Evolutionary conservation across 805 yeast species (phyloP).

Genomic region (Saturnispora gosingensis): DNA sequence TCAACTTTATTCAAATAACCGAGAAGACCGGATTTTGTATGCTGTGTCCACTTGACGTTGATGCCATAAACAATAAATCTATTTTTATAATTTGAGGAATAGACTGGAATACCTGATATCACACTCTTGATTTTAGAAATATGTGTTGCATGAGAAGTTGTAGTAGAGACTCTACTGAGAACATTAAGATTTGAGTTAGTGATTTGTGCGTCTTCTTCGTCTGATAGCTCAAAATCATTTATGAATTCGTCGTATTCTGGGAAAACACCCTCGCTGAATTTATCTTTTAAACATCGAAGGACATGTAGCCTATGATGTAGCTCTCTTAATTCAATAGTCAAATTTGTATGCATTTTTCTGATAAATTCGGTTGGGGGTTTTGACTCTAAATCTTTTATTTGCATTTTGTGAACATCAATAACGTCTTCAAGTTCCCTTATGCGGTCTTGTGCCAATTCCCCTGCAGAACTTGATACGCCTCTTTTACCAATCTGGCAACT

Average conservation of each 20-base stretch:
- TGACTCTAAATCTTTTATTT: conserved; percentile 16
- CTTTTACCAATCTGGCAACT: conserved; percentile 48
- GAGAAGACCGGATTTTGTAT: conserved; percentile 49
- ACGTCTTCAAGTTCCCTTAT: conserved; percentile 32
- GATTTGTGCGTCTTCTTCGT: conserved; percentile 13
- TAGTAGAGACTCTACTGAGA: conserved; percentile 11
- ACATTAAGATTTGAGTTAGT: conserved; percentile 10
- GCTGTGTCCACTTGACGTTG: conserved; percentile 69
- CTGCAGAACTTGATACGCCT: conserved; percentile 50
- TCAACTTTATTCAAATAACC: conserved; percentile 37
- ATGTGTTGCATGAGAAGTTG: conserved; percentile 6
- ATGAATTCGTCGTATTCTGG: conserved; percentile 22
- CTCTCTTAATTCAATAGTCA: conserved; percentile 23
- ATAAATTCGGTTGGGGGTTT: conserved; percentile 8
- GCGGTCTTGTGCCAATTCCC: conserved; percentile 33
- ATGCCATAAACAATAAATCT: conserved; percentile 70
- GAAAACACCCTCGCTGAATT: conserved; percentile 20
- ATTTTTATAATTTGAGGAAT: conserved; percentile 34
- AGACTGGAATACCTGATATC: conserved; percentile 26
- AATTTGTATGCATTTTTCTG: conserved; percentile 13
- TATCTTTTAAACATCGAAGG: conserved; percentile 17
- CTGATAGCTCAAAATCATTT: conserved; percentile 17
- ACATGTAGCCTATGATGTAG: conserved; percentile 25
- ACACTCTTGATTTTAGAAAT: conserved; percentile 14
- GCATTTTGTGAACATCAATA: conserved; percentile 24